phyloP scores from a whole-genome alignment of 345 rosid genomes.

The Rhodomyrtus tomentosa region DNA sequence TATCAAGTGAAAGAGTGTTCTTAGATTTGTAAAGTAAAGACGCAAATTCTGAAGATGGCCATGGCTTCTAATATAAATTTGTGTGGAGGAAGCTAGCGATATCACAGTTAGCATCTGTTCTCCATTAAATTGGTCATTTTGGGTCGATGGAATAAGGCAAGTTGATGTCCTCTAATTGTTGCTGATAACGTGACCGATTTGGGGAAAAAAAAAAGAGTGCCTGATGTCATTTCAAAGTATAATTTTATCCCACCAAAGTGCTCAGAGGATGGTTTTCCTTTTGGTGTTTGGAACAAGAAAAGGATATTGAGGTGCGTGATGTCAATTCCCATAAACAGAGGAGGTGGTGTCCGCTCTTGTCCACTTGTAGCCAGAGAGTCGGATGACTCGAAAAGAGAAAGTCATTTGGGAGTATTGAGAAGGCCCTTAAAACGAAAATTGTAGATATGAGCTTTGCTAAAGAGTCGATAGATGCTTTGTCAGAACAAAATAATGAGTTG shows the following conservation, averaged over 20 bases:
- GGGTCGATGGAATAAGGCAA: not conserved
- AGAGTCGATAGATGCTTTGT: slow-evolving; percentile 38
- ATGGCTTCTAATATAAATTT: not conserved
- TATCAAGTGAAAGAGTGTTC: too few relatives aligned
- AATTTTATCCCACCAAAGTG: too few relatives aligned
- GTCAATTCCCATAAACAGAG: not conserved
- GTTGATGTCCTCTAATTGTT: not conserved
- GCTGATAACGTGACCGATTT: not conserved
- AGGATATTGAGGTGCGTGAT: not conserved
- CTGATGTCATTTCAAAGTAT: too few relatives aligned
- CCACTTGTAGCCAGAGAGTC: not conserved
- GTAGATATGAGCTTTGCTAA: not conserved
- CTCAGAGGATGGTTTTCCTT: too few relatives aligned
- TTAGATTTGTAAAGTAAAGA: not conserved
- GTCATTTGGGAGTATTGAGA: too few relatives aligned
- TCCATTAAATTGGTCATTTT: not conserved
- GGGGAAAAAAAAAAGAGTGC: too few relatives aligned
- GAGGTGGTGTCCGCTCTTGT: not conserved
- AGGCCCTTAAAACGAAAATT: slow-evolving; percentile 19
- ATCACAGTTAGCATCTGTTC: not conserved
- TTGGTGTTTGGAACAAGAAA: too few relatives aligned
- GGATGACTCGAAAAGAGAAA: not conserved
- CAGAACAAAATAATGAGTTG: slow-evolving; percentile 62
- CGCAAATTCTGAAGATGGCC: not conserved
- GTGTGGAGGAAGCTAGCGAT: not conserved